These are phyloP conservation scores for Venturia effusa DNA, from an alignment of 2,329 filamentous ascomycete genomes.

Conservation along the genomic window DNA sequence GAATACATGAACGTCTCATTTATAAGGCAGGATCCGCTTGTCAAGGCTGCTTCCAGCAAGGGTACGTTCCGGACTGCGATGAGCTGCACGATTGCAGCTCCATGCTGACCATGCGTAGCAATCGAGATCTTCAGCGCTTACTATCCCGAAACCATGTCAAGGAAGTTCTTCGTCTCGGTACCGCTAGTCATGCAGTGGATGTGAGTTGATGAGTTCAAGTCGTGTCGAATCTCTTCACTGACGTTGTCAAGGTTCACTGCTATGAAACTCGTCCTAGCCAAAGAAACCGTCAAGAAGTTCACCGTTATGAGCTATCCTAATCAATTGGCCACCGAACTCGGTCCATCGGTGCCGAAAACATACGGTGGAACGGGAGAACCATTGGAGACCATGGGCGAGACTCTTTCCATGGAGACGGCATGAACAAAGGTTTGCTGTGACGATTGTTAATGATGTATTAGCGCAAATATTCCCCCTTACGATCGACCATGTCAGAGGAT, in stretches of 20 bases:
- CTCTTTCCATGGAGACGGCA: slow-evolving; percentile 24
- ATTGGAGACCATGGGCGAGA: slow-evolving; percentile 35
- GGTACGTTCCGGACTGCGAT: not conserved
- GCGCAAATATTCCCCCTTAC: not conserved
- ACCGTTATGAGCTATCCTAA: slow-evolving; percentile 46
- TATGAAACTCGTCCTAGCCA: slow-evolving; percentile 35
- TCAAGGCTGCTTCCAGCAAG: slow-evolving; percentile 59
- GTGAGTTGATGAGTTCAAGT: not conserved
- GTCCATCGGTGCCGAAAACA: slow-evolving; percentile 54
- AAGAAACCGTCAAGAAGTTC: slow-evolving; percentile 40
- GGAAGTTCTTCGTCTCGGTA: slow-evolving; percentile 96
- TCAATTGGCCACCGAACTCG: slow-evolving; percentile 56
- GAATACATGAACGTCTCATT: slow-evolving; percentile 87
- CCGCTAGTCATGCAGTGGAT: slow-evolving; percentile 80
- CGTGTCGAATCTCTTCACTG: not conserved
- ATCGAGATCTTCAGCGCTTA: slow-evolving; percentile 71
- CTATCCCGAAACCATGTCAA: slow-evolving; percentile 78
- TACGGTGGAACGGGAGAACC: slow-evolving; percentile 65
- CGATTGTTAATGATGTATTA: not conserved
- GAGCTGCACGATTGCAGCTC: not conserved
- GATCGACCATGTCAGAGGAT: not conserved
- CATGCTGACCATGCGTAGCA: slow-evolving; percentile 42
- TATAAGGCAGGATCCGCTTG: slow-evolving; percentile 64
- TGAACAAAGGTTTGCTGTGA: not conserved
- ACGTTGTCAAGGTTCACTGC: slow-evolving; percentile 25